Evolutionary conservation across 176 grass and related monocot genomes (phyloP).

Genomic region (Melocanna baccifera): DNA sequence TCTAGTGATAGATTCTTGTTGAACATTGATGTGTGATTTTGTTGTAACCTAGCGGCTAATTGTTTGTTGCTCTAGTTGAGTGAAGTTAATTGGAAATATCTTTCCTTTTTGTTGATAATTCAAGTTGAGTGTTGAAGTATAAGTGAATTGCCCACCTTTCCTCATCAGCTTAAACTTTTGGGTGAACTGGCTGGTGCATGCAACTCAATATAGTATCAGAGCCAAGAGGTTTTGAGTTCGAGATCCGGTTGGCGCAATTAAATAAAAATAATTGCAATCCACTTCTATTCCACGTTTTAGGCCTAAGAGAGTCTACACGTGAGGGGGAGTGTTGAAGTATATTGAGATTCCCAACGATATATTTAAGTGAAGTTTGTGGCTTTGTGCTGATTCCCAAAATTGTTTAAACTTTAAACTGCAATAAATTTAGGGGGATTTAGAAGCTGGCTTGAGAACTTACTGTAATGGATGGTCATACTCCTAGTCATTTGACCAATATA

Average conservation of each 20-base stretch:
- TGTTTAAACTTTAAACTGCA: background rate
- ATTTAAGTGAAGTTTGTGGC: background rate
- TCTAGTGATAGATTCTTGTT: background rate
- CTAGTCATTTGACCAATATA: background rate
- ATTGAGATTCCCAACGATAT: background rate
- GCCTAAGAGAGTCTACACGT: too few relatives aligned
- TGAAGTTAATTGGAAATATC: background rate
- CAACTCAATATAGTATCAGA: too few relatives aligned
- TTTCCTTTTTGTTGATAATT: background rate
- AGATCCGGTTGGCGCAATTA: too few relatives aligned
- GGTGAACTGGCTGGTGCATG: too few relatives aligned
- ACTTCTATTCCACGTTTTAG: too few relatives aligned
- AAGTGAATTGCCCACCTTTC: too few relatives aligned
- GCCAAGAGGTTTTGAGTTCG: too few relatives aligned
- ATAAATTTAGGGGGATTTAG: background rate
- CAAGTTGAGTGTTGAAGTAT: too few relatives aligned
- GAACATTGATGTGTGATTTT: background rate
- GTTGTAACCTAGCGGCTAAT: background rate
- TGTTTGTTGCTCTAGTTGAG: background rate
- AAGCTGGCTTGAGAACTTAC: background rate
- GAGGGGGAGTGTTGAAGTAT: too few relatives aligned
- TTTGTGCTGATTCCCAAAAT: background rate
- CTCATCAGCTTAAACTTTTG: too few relatives aligned
- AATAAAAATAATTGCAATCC: too few relatives aligned
- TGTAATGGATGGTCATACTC: background rate